phyloP scores from a whole-genome alignment of 257 asterid genomes.

The Asclepias syriaca region DNA sequence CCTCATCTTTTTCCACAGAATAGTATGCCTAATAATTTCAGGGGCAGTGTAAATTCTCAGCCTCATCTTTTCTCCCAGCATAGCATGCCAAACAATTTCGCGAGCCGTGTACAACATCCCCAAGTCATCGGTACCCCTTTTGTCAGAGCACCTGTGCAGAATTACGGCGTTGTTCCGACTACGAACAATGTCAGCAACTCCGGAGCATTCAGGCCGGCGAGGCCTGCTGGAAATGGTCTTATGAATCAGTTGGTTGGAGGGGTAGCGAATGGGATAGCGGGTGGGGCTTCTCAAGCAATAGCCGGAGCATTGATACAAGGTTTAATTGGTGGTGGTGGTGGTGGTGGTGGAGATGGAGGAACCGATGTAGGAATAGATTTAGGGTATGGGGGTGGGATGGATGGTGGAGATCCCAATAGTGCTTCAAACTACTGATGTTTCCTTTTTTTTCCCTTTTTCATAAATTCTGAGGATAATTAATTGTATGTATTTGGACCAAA shows the following conservation, averaged over 20 bases:
- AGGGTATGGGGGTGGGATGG: constrained; percentile 1
- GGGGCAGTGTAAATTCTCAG: background rate
- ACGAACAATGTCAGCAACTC: constrained; percentile 8
- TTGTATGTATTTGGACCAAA: too few relatives aligned
- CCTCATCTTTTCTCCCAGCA: background rate
- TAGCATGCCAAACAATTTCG: background rate
- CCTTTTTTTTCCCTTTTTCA: too few relatives aligned
- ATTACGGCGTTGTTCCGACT: background rate
- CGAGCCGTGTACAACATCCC: background rate
- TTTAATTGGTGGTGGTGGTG: constrained; percentile 22
- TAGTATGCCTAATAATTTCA: background rate
- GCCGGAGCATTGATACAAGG: constrained; percentile 32
- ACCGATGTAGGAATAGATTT: background rate
- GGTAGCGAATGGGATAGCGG: constrained; percentile 29
- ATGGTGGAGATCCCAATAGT: constrained; percentile 23
- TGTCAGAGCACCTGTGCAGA: background rate
- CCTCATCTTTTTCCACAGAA: background rate
- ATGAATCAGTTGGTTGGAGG: constrained; percentile 22
- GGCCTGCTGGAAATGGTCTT: constrained; percentile 8
- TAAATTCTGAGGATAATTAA: too few relatives aligned
- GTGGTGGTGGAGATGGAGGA: constrained; percentile 25
- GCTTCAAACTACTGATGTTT: background rate
- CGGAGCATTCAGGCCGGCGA: constrained; percentile 17
- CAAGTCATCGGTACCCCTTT: constrained; percentile 2
- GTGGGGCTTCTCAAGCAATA: constrained; percentile 36